Conservation (phyloP, 2,329 filamentous ascomycete genomes). For the Eurotiales sp. region DNA sequence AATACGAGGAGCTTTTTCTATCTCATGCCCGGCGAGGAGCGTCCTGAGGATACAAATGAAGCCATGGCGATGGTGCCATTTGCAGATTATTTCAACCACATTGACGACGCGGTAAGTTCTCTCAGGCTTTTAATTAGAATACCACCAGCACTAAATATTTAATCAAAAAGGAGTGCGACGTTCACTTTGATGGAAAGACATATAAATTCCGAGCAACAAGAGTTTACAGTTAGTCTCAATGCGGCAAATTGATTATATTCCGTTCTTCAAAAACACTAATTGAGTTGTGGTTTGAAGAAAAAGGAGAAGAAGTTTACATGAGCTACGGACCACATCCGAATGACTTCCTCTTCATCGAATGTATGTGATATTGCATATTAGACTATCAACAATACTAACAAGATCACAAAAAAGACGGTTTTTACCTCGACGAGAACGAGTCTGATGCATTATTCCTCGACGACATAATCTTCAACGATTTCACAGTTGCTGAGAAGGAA, state of each 20-base stretch:
- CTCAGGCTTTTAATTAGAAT: too few species aligned
- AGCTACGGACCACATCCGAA: constrained; percentile 43
- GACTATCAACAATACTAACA: background rate
- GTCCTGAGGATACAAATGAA: constrained; percentile 39
- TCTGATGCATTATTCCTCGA: constrained; percentile 41
- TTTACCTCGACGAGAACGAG: constrained; percentile 38
- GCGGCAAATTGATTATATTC: too few species aligned
- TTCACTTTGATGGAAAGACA: constrained; percentile 32
- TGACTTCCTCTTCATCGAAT: constrained; percentile 42
- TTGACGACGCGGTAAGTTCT: constrained; percentile 37
- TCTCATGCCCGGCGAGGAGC: constrained; percentile 39
- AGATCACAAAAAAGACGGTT: constrained; percentile 33
- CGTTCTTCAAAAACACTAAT: background rate
- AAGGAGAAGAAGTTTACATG: constrained; percentile 42
- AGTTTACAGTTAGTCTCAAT: constrained; percentile 25
- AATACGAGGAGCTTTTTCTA: constrained; percentile 61
- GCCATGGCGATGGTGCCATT: constrained; percentile 45
- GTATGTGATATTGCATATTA: constrained; percentile 24
- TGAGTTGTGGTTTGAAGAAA: constrained; percentile 20
- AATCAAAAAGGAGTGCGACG: constrained; percentile 35
- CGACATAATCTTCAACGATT: constrained; percentile 36
- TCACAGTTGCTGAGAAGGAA: constrained; percentile 27
- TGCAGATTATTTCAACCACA: constrained; percentile 48
- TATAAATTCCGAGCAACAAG: constrained; percentile 35
- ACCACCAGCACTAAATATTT: too few species aligned